Conservation (phyloP, 1,284 basidiomycete genomes). For the Caloboletus inedulis region DNA sequence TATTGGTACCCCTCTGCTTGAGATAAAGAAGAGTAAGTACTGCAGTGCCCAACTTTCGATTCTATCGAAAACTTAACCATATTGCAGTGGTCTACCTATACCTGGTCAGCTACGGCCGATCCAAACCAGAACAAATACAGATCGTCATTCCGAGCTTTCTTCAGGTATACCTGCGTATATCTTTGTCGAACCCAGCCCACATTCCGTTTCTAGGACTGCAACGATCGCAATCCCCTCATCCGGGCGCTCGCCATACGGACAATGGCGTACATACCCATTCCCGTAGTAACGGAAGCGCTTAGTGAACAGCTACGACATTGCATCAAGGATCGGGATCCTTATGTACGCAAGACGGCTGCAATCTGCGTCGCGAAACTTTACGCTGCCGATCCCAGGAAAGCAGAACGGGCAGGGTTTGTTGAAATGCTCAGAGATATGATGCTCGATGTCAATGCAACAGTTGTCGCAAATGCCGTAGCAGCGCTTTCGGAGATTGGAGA, state of each 20-base stretch:
- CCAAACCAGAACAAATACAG: constrained; percentile 85
- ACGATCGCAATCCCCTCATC: constrained; percentile 88
- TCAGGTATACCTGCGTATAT: constrained; percentile 50
- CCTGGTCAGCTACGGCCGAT: constrained; percentile 87
- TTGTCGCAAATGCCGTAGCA: constrained; percentile 93
- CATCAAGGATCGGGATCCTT: constrained; percentile 87
- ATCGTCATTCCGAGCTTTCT: constrained; percentile 87
- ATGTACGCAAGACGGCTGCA: constrained; percentile 95
- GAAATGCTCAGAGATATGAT: constrained; percentile 85
- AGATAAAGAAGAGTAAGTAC: constrained; percentile 95
- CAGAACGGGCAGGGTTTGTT: constrained; percentile 84
- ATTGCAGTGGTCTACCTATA: constrained; percentile 86
- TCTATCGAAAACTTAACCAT: constrained; percentile 2
- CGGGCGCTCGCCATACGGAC: constrained; percentile 91
- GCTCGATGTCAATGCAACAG: constrained; percentile 91
- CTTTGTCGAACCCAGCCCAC: neutral
- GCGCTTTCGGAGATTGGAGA: constrained; percentile 91
- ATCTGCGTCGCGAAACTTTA: constrained; percentile 93
- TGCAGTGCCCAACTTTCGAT: neutral
- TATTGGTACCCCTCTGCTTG: constrained; percentile 83
- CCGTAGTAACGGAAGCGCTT: constrained; percentile 75
- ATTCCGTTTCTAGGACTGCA: constrained; percentile 66
- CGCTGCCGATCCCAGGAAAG: constrained; percentile 77
- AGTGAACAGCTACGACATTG: constrained; percentile 85
- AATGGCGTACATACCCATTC: constrained; percentile 93